Percentiles rank a stretch among this genome's conserved stretches.
Evolutionary conservation across 148 eudicot species (phyloP).

Genomic region (Beta vulgaris): DNA sequence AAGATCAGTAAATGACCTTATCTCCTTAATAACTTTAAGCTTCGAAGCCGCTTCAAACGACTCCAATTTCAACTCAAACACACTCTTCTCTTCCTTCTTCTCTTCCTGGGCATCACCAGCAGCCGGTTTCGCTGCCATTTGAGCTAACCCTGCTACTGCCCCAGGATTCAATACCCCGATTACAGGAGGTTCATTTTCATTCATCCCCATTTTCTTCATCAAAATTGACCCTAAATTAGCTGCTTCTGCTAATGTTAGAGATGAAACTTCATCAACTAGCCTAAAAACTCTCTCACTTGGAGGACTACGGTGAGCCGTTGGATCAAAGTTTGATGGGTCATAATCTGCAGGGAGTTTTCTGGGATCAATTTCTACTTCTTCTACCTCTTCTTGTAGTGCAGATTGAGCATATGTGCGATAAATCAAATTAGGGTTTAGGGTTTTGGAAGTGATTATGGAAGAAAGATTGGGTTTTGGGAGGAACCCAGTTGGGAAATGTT

Average conservation of each 20-base stretch:
- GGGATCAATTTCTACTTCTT: slow-evolving; percentile 79
- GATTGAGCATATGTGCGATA: slow-evolving; percentile 54
- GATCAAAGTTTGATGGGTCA: slow-evolving; percentile 82
- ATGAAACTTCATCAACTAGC: slow-evolving; percentile 80
- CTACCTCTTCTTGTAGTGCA: slow-evolving; percentile 50
- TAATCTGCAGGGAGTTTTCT: slow-evolving; percentile 86
- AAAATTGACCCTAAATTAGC: slow-evolving; percentile 56
- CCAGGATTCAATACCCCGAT: slow-evolving; percentile 82
- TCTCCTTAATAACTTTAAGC: slow-evolving; percentile 84
- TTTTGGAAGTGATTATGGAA: slow-evolving; percentile 17
- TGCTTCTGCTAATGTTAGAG: slow-evolving; percentile 60
- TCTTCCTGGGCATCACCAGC: slow-evolving; percentile 57
- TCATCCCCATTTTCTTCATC: slow-evolving; percentile 81
- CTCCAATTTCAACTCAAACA: slow-evolving; percentile 85
- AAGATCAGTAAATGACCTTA: slow-evolving; percentile 70
- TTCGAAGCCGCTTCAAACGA: slow-evolving; percentile 75
- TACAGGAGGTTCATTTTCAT: slow-evolving; percentile 46
- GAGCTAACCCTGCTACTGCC: slow-evolving; percentile 60
- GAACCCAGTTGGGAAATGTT: slow-evolving; percentile 42
- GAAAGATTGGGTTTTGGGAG: slow-evolving; percentile 31
- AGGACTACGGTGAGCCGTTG: slow-evolving; percentile 71
- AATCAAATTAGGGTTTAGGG: slow-evolving; percentile 22
- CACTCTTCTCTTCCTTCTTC: slow-evolving; percentile 64
- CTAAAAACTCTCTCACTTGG: slow-evolving; percentile 75
- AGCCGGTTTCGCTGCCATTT: slow-evolving; percentile 34